Evolutionary conservation across 2,329 filamentous ascomycete species (phyloP).

Genomic region (Cryphonectria nitschkei): DNA sequence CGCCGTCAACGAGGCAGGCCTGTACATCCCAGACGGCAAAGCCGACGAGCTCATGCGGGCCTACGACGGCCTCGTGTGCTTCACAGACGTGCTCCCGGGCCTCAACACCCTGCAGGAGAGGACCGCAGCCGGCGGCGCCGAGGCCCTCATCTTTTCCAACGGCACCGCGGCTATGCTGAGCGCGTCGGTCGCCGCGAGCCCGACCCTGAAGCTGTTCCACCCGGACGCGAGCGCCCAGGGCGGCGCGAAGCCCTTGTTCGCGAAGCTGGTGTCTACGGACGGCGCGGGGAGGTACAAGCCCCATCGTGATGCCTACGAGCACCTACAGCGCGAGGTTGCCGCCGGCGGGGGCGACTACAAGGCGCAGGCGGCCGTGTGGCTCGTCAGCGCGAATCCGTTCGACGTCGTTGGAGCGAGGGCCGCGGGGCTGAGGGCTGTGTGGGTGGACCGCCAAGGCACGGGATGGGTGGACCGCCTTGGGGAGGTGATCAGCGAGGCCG

Average conservation of each 20-base stretch:
- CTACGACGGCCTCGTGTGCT: slow-evolving; percentile 55
- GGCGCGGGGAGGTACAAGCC: slow-evolving; percentile 67
- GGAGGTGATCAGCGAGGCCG: slow-evolving; percentile 38
- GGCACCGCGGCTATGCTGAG: slow-evolving; percentile 54
- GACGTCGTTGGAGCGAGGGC: slow-evolving; percentile 68
- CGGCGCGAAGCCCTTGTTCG: slow-evolving; percentile 46
- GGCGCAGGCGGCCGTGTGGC: slow-evolving; percentile 54
- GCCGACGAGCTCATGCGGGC: slow-evolving; percentile 22
- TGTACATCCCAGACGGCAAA: slow-evolving; percentile 30
- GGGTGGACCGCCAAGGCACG: slow-evolving; percentile 65
- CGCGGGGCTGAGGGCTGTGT: slow-evolving; percentile 65
- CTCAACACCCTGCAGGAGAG: slow-evolving; percentile 63
- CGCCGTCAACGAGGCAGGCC: slow-evolving; percentile 45
- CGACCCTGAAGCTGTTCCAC: slow-evolving; percentile 50
- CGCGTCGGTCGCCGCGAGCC: slow-evolving; percentile 61
- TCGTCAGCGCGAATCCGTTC: slow-evolving; percentile 75
- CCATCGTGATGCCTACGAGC: slow-evolving; percentile 61
- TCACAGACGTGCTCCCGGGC: slow-evolving; percentile 65
- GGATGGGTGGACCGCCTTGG: slow-evolving; percentile 70
- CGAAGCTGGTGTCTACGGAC: slow-evolving; percentile 65
- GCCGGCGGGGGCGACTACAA: slow-evolving; percentile 43
- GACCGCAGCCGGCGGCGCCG: slow-evolving; percentile 47
- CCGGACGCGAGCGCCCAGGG: neutral
- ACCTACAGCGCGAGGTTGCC: slow-evolving; percentile 57
- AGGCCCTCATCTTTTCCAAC: slow-evolving; percentile 62